Evolutionary conservation across 2,329 filamentous ascomycete species (phyloP).

Genomic region (Fusarium sp.): DNA sequence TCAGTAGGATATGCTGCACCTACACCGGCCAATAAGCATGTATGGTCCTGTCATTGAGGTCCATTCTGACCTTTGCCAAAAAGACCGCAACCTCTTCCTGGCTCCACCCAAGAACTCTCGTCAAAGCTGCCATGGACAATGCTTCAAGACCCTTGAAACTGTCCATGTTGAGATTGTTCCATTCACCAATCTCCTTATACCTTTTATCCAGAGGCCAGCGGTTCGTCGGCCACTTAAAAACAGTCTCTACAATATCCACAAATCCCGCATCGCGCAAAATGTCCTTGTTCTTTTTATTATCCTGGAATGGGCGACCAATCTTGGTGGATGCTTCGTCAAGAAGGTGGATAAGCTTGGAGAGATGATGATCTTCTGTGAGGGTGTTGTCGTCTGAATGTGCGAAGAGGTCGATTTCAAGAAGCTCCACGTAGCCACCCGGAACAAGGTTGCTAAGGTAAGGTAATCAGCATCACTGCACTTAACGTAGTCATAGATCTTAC

Average conservation of each 20-base stretch:
- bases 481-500: background rate
- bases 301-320: slow-evolving; percentile 26
- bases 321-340: slow-evolving; percentile 16
- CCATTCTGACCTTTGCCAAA: slow-evolving; percentile 21
- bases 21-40: slow-evolving; percentile 38
- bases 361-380: background rate
- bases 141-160: slow-evolving; percentile 24
- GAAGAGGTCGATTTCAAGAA: slow-evolving; percentile 29
- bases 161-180: slow-evolving; percentile 24
- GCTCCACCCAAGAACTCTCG: slow-evolving; percentile 17
- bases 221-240: slow-evolving; percentile 36
- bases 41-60: slow-evolving; percentile 19
- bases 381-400: slow-evolving; percentile 25
- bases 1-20: background rate
- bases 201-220: slow-evolving; percentile 23
- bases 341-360: slow-evolving; percentile 4
- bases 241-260: slow-evolving; percentile 17
- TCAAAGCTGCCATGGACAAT: slow-evolving; percentile 18
- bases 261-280: slow-evolving; percentile 20
- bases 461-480: accelerated
- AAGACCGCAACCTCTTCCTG: slow-evolving; percentile 15
- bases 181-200: slow-evolving; percentile 29
- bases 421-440: slow-evolving; percentile 22
- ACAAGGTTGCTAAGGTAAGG: slow-evolving; percentile 1
- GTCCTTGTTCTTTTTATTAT: slow-evolving; percentile 26